Conservation (phyloP, 2,329 filamentous ascomycete genomes). For the Alternaria sp. region DNA sequence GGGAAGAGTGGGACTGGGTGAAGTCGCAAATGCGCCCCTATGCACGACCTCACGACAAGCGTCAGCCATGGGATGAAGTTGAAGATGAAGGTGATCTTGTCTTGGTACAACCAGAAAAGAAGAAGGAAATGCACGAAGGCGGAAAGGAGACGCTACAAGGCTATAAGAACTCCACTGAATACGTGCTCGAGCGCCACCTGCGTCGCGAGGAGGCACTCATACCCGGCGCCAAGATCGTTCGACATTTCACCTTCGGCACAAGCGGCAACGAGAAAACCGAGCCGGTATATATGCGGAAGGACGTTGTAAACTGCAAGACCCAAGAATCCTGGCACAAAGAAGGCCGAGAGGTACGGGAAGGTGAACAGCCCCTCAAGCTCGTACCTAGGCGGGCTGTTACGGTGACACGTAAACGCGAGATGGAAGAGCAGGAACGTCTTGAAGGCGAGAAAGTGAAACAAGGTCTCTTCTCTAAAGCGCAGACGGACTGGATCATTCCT, state of each 20-base stretch:
- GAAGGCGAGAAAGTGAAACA: conserved; percentile 84
- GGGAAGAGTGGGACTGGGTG: conserved; percentile 89
- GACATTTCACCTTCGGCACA: conserved; percentile 77
- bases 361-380: conserved; percentile 78
- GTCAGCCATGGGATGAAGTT: conserved; percentile 75
- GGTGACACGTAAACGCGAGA: conserved; percentile 82
- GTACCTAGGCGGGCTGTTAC: conserved; percentile 94
- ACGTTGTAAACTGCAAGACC: conserved; percentile 85
- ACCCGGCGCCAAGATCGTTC: conserved; percentile 71
- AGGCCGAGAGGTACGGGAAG: conserved; percentile 75
- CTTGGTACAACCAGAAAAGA: conserved; percentile 66
- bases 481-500: conserved; percentile 96
- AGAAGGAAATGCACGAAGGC: conserved; percentile 73
- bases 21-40: conserved; percentile 80
- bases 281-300: conserved; percentile 78
- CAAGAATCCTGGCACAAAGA: conserved; percentile 98
- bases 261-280: conserved; percentile 76
- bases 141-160: conserved; percentile 80
- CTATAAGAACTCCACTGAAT: conserved; percentile 86
- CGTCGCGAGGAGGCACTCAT: conserved; percentile 89
- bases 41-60: conserved; percentile 56
- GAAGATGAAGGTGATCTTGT: conserved; percentile 82
- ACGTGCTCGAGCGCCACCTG: conserved; percentile 82
- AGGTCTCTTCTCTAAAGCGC: conserved; percentile 79
- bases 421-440: conserved; percentile 81